Evolutionary conservation across 2,329 filamentous ascomycete genomes (phyloP), one percentile per base, ranked within the genome.

Genomic region (Hypoxylon sp.): DNA sequence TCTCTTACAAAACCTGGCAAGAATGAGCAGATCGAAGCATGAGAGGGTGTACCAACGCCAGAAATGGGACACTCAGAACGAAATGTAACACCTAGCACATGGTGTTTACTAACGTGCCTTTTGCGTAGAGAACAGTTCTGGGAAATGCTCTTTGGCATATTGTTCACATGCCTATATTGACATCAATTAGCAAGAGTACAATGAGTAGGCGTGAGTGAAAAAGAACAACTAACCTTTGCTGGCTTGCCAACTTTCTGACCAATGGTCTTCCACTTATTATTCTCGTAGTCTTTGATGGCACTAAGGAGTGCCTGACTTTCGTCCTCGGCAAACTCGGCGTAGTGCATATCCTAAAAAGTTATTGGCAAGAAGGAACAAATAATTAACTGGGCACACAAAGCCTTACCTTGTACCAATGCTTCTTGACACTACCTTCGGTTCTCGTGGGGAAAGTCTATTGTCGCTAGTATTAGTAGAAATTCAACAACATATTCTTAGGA

Each of bases 211-310:
- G 10, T 21, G 5, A 49, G 55, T 10, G 17, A 56, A 49, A 50
- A 34, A 55, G 21, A 55, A 64, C 67, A 62, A 77, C 82, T 69
- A 79, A 93, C 92, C 90, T 99, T 99, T 74, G 96, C 96, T 52
- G 96, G 96, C 82, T 99, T 99, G 76, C 94, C 94, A 74, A 99
- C 93, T 81, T 98, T 98, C 79, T 93, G 91, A 36, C 96, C 96
- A 77, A 98, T 98, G 25, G 91, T 90, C 82, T 98, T 98, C 96
- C 96, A 99, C 80, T 98, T 98, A 80, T 97, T 98, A 78, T 93
- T 91, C 79, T 99, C 96, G 82, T 98, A 98, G 79, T 99, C 96
- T 82, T 97, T 98, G 82, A 99, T 99, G 30, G 96, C 96, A 71
- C 92, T 93, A 72, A 97, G 88, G 65, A 99, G 83, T 38, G 92